These are phyloP conservation scores for Nemania diffusa DNA, from an alignment of 2,329 filamentous ascomycete genomes.

Conservation along the genomic window DNA sequence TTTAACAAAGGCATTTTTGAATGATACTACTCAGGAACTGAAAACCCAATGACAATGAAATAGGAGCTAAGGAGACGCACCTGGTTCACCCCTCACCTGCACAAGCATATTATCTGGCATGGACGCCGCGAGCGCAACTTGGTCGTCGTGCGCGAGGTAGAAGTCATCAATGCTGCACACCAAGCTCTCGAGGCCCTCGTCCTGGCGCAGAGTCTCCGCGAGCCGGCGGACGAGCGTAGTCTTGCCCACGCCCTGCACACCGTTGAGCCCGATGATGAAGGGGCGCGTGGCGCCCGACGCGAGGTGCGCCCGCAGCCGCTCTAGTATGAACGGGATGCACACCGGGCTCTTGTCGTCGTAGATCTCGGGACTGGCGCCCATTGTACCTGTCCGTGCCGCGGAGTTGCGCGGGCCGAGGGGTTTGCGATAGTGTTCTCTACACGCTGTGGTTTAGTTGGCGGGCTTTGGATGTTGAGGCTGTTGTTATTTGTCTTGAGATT, in stretches of 20 bases:
- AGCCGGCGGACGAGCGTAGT: constrained; percentile 83
- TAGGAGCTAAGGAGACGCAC: constrained; percentile 52
- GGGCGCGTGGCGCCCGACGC: constrained; percentile 58
- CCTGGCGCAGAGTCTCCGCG: constrained; percentile 66
- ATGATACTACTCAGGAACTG: not conserved
- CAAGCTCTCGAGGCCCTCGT: constrained; percentile 70
- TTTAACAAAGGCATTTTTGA: not conserved
- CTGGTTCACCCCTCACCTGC: constrained; percentile 84
- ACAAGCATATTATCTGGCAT: constrained; percentile 79
- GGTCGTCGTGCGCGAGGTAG: constrained; percentile 79
- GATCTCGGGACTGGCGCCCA: constrained; percentile 52
- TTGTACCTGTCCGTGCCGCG: not conserved
- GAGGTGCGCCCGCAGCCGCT: constrained; percentile 64
- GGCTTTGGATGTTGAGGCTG: too few relatives aligned
- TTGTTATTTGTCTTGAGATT: not conserved
- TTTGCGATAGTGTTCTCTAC: not conserved
- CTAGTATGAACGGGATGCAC: constrained; percentile 80
- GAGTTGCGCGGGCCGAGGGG: not conserved
- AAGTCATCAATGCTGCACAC: constrained; percentile 90
- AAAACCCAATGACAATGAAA: not conserved
- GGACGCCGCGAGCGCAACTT: constrained; percentile 70
- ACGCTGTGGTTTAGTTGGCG: too few relatives aligned
- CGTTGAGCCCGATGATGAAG: constrained; percentile 89
- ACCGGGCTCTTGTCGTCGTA: constrained; percentile 81
- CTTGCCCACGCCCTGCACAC: constrained; percentile 92